Conservation (phyloP, 2,329 filamentous ascomycete species). For the Aspergillus intermedius region DNA sequence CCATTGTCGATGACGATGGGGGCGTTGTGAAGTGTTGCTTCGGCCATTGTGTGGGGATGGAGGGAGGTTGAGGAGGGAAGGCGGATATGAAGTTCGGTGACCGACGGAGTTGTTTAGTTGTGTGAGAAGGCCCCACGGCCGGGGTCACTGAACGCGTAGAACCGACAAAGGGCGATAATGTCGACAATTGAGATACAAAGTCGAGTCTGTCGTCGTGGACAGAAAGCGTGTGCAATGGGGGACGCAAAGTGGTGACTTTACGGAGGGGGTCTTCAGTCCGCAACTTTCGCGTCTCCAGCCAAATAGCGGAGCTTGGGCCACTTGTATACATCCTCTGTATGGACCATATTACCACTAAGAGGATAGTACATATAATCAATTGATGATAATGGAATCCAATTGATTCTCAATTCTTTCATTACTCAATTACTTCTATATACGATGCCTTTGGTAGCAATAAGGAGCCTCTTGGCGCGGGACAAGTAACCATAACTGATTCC, state of each 20-base stretch:
- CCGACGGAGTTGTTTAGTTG: slow-evolving; percentile 14
- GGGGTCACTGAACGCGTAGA: slow-evolving; percentile 4
- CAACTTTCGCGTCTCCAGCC: slow-evolving; percentile 20
- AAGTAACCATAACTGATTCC: too few species aligned
- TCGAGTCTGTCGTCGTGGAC: slow-evolving; percentile 7
- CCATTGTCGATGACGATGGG: slow-evolving; percentile 99
- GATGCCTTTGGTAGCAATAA: too few species aligned
- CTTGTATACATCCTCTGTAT: slow-evolving; percentile 4
- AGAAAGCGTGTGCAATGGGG: neutral
- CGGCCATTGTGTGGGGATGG: slow-evolving; percentile 47
- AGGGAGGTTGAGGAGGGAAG: slow-evolving; percentile 7
- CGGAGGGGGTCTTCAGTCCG: slow-evolving; percentile 5
- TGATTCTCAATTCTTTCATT: too few species aligned
- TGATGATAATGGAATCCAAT: too few species aligned
- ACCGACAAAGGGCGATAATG: slow-evolving; percentile 2
- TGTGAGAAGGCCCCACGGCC: slow-evolving; percentile 27
- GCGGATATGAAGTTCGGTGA: slow-evolving; percentile 8
- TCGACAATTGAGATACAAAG: slow-evolving; percentile 6
- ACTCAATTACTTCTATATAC: too few species aligned
- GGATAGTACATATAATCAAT: neutral
- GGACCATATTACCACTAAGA: neutral
- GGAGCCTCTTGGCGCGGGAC: too few species aligned
- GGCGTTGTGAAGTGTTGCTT: slow-evolving; percentile 78
- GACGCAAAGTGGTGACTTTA: neutral
- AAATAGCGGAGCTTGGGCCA: slow-evolving; percentile 31